A percentile compares a stretch with the other conserved stretches of the same genome.
phyloP scores from a whole-genome alignment of 192 early-diverging fungal species.

The Backusella australiensis region DNA sequence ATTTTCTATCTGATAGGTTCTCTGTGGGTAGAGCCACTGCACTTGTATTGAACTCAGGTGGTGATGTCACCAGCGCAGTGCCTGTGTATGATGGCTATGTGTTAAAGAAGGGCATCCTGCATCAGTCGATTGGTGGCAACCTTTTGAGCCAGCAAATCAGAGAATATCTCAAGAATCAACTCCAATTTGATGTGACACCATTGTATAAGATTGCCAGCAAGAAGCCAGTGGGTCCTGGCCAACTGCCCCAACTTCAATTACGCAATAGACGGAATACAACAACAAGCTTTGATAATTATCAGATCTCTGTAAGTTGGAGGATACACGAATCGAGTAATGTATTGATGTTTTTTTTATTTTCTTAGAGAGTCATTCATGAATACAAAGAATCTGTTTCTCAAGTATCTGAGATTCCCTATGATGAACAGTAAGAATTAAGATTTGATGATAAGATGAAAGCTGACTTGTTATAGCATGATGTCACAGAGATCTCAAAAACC shows the following conservation, averaged over 20 bases:
- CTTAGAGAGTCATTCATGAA: constrained; percentile 77
- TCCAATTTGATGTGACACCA: constrained; percentile 68
- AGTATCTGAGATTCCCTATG: constrained; percentile 66
- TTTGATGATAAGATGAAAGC: too few relatives aligned
- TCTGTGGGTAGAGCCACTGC: constrained; percentile 84
- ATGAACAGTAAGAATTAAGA: constrained; percentile 55
- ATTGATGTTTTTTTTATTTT: not conserved
- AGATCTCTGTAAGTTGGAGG: constrained; percentile 55
- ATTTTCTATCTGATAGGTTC: constrained; percentile 53
- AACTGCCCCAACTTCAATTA: constrained; percentile 52
- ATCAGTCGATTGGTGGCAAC: constrained; percentile 78
- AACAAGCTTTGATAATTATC: constrained; percentile 67
- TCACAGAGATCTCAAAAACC: constrained; percentile 73
- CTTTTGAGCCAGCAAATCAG: constrained; percentile 75
- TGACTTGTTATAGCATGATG: constrained; percentile 33
- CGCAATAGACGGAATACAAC: constrained; percentile 58
- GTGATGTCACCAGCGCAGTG: constrained; percentile 78
- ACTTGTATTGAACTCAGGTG: constrained; percentile 93
- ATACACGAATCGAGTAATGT: too few relatives aligned
- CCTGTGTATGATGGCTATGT: constrained; percentile 97
- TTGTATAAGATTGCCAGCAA: constrained; percentile 83
- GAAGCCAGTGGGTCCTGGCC: constrained; percentile 63
- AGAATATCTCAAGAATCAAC: constrained; percentile 53
- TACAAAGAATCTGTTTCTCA: constrained; percentile 94
- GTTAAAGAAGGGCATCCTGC: constrained; percentile 78